Base-by-base conservation (phyloP, 768 basidiomycete species). In the Suillus placidus region DNA sequence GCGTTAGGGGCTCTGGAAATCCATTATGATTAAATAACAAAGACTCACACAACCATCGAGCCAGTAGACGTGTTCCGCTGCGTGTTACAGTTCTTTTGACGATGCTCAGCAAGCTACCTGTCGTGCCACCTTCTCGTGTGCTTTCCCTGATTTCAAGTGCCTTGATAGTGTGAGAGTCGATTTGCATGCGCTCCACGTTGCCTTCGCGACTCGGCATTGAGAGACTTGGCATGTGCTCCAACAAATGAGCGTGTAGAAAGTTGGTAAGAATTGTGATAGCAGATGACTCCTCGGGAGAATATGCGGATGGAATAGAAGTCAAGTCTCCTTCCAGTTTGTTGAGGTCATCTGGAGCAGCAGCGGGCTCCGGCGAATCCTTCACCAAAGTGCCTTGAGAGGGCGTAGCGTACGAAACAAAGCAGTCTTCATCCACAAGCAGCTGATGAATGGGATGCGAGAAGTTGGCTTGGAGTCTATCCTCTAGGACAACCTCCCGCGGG, bases 161-260 rank as follows among this genome's bases (percentile, higher is more conserved):
- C 73, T 91, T 90, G 76, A 95, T 90, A 1, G 94, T 95, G 73
- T 95, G 89, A 5, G 91, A 84, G 73, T 96, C 94, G 64, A 96
- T 93, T 69, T 94, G 90, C 92, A 96, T 93, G n/a, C 88, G 82
- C 32, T 82, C 79, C 34, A 80, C 72, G 18, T 75, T 67, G 20
- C 75, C 80, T 74, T 94, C 91, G 68, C 81, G 85, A 51, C 79
- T 81, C 0, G 92, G 90, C 32, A 75, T 72, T 32, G 82, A 79
- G 32, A 93, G 82, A 23, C 73, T 72, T 14, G 94, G 93, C 88
- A 91, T 92, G 71, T 89, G 84, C 58, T 94, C 94, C 71, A 95
- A 76, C 32, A 95, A 83, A 70, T 91, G 89, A 51, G 78, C 80
- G 67, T 80, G 84, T 65, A 95, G 81, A 74, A 87, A 94, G 3